Base-by-base conservation (phyloP, 768 basidiomycete genomes). In the Daedaleopsis nitida region DNA sequence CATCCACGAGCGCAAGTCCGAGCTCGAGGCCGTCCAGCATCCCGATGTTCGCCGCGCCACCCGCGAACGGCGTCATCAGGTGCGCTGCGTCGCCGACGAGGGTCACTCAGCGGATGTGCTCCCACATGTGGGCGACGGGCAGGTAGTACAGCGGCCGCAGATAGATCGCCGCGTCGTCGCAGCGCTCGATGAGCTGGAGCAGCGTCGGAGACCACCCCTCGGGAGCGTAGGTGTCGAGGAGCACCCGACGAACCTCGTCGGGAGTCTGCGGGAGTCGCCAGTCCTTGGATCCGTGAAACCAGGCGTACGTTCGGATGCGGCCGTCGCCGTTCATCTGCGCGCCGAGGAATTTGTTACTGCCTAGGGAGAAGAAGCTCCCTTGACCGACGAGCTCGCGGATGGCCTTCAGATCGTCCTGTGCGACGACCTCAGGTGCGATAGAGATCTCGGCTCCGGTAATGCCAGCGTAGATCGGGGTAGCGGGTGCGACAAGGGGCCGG, bases 21-120 rank as follows among this genome's bases (percentile, higher is more conserved):
- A 65, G 63, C 48, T 66, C 63, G 11, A 54, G 55, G 16, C 54
- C 73, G 48, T 75, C 74, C 8, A 62, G 55, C 73, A 75, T 70
- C 47, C 73, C 74, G 44, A 70, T 70, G 56, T 78, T 77, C 52
- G 70, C 76, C 8, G 76, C 76, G 23, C 72, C 73, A 10, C 77
- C 76, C 1, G 70, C 73, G 57, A 75, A 77, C 1, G 75, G 76
- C 1, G 68, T 60, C 76, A 78, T 75, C 6, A 74, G 60, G 59
- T 78, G 76, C 11, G 76, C 76, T 1, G 76, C 74, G 47, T 77
- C 77, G 48, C 60, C 32, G 52, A 53, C 27, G 55, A 60, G 47
- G 23, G 59, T 60, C 13, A 55, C 35, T 8, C 59, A 53, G n/a
- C 53, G 27, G 10, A 17, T 53, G 48, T 60, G 50, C 7, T 48